These are phyloP conservation scores for Coniella lustricola DNA, from an alignment of 2,329 filamentous ascomycete species.

Conservation along the genomic window DNA sequence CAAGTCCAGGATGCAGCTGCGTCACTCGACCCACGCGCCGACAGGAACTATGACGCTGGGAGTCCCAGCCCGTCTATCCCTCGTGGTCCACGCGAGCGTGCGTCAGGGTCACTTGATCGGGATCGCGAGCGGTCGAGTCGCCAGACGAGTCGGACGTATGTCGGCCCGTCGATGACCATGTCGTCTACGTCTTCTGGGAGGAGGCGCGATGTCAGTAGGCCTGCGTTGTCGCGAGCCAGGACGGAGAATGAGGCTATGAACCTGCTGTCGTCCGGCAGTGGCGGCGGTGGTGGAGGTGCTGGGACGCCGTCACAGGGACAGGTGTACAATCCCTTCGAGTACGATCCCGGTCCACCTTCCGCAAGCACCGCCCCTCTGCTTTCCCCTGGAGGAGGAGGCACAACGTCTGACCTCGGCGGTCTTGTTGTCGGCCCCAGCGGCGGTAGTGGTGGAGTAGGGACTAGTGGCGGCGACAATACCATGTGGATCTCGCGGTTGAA, in stretches of 20 bases:
- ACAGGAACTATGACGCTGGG: slow-evolving; percentile 25
- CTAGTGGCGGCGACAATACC: slow-evolving; percentile 49
- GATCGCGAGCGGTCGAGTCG: slow-evolving; percentile 6
- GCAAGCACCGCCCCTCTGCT: slow-evolving; percentile 20
- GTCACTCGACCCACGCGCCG: slow-evolving; percentile 28
- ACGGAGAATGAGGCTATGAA: slow-evolving; percentile 16
- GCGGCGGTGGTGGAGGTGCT: slow-evolving; percentile 1
- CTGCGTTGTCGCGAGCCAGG: slow-evolving; percentile 26
- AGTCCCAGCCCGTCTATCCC: slow-evolving; percentile 49
- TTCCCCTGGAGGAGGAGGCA: slow-evolving; percentile 24
- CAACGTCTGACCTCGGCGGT: slow-evolving; percentile 25
- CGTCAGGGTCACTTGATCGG: slow-evolving; percentile 15
- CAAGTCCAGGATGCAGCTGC: slow-evolving; percentile 32
- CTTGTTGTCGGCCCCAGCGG: too few species aligned
- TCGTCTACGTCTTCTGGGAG: slow-evolving; percentile 17
- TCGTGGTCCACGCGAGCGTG: slow-evolving; percentile 38
- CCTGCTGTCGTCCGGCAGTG: neutral
- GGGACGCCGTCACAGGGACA: too few species aligned
- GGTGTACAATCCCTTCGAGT: slow-evolving; percentile 7
- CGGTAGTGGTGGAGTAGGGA: too few species aligned
- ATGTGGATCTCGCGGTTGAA: slow-evolving; percentile 80
- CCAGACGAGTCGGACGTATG: slow-evolving; percentile 18
- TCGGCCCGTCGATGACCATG: slow-evolving; percentile 6
- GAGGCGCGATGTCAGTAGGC: slow-evolving; percentile 18
- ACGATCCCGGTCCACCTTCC: slow-evolving; percentile 15